Evolutionary conservation across 2,329 filamentous ascomycete genomes (phyloP).

Genomic region (Arthrobotrys megalospora): DNA sequence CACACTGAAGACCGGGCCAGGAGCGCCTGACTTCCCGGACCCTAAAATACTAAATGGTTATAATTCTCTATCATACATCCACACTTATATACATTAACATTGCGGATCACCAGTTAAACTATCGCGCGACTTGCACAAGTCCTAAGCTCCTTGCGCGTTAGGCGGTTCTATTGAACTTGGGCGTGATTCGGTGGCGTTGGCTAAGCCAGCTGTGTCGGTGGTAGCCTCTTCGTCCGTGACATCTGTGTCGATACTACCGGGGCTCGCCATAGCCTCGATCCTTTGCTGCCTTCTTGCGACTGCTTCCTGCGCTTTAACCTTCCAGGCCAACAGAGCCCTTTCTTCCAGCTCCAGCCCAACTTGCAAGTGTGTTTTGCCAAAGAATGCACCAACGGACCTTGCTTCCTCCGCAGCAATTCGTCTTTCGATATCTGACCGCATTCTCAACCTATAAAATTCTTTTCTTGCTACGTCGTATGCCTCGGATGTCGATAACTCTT

Average conservation of each 20-base stretch:
- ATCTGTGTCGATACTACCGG: slow-evolving; percentile 52
- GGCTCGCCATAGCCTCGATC: slow-evolving; percentile 65
- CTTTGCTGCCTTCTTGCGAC: slow-evolving; percentile 61
- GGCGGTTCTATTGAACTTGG: neutral
- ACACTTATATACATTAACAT: neutral
- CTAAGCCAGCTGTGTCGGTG: neutral
- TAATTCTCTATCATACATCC: neutral
- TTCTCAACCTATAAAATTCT: slow-evolving; percentile 89
- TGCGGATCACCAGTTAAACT: neutral
- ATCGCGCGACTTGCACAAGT: neutral
- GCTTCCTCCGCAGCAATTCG: slow-evolving; percentile 92
- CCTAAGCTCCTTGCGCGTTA: neutral
- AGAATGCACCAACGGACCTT: slow-evolving; percentile 85
- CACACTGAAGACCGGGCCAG: no score
- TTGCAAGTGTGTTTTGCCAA: slow-evolving; percentile 82
- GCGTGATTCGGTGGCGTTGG: neutral
- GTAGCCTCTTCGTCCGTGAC: slow-evolving; percentile 29
- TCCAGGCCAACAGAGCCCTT: slow-evolving; percentile 85
- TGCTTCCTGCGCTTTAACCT: slow-evolving; percentile 76
- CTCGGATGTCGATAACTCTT: slow-evolving; percentile 74
- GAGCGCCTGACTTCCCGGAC: no score
- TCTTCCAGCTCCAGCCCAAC: slow-evolving; percentile 88
- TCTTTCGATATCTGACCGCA: slow-evolving; percentile 84
- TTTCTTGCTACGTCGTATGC: slow-evolving; percentile 90
- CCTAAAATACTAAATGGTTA: no score